These are phyloP conservation scores for Acorus gramineus DNA, from an alignment of 106 monocot species.

Conservation along the genomic window DNA sequence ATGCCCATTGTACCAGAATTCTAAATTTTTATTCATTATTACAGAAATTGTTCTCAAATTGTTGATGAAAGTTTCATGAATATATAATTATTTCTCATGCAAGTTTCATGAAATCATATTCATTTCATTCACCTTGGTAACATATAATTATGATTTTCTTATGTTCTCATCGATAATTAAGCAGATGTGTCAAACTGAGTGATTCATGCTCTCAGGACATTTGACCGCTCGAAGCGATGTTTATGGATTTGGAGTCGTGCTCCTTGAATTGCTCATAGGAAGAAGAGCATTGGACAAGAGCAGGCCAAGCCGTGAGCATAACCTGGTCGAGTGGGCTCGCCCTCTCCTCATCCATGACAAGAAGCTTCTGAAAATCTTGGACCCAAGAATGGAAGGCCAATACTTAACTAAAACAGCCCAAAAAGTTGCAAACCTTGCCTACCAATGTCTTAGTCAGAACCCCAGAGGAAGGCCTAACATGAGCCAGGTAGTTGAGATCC, in stretches of 20 bases:
- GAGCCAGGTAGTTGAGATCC: conserved; percentile 45
- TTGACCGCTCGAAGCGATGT: conserved; percentile 59
- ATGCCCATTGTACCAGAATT: too few relatives aligned
- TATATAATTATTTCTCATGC: too few relatives aligned
- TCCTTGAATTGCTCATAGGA: conserved; percentile 64
- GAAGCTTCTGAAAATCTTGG: conserved; percentile 49
- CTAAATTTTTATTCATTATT: too few relatives aligned
- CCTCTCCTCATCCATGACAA: conserved; percentile 44
- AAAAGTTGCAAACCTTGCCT: conserved; percentile 42
- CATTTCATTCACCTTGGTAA: too few relatives aligned
- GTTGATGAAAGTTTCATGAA: too few relatives aligned
- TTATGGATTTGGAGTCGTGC: conserved; percentile 71
- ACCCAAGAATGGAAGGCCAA: conserved; percentile 46
- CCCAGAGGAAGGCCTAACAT: conserved; percentile 54
- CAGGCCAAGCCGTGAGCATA: conserved; percentile 44
- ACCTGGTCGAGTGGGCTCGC: conserved; percentile 68
- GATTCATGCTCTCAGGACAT: conserved; percentile 29
- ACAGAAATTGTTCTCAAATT: too few relatives aligned
- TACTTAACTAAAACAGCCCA: conserved; percentile 15
- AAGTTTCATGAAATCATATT: too few relatives aligned
- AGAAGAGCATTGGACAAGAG: conserved; percentile 50
- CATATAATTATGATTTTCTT: too few relatives aligned
- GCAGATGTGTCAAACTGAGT: too few relatives aligned
- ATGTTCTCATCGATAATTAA: too few relatives aligned
- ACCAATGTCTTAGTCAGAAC: conserved; percentile 61